Percentiles rank a stretch among this genome's conserved stretches.
Evolutionary conservation across 768 basidiomycete species (phyloP).

Genomic region (Tricholoma flavovirens): DNA sequence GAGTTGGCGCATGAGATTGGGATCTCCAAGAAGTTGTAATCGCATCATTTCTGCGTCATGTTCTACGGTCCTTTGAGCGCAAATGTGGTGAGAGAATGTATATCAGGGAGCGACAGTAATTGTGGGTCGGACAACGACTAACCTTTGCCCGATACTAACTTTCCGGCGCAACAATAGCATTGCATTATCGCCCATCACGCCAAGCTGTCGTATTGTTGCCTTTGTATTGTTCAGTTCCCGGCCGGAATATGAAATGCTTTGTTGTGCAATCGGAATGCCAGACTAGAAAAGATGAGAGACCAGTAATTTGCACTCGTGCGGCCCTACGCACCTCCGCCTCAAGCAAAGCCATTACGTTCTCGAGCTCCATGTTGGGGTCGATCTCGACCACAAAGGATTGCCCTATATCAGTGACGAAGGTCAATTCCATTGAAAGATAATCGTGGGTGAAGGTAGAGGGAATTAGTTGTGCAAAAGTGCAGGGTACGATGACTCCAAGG

Average conservation of each 20-base stretch:
- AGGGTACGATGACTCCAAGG: background rate
- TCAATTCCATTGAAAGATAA: conserved; percentile 52
- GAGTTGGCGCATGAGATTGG: conserved; percentile 68
- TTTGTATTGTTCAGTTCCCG: conserved; percentile 61
- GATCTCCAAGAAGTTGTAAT: conserved; percentile 81
- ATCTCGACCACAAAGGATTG: conserved; percentile 71
- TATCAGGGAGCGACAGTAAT: background rate
- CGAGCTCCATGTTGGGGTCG: conserved; percentile 85
- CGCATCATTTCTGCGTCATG: conserved; percentile 91
- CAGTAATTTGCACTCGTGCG: background rate
- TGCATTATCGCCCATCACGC: conserved; percentile 52
- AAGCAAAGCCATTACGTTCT: conserved; percentile 89
- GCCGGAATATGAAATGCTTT: conserved; percentile 64
- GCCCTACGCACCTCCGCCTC: conserved; percentile 78
- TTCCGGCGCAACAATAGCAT: conserved; percentile 67
- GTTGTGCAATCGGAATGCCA: conserved; percentile 64
- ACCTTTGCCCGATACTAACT: conserved; percentile 41
- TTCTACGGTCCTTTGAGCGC: conserved; percentile 49
- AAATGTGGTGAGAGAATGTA: background rate
- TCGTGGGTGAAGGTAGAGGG: background rate
- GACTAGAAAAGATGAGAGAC: conserved; percentile 43
- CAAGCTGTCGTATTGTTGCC: conserved; percentile 62
- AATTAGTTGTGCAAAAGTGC: no score
- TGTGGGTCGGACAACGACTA: conserved; percentile 4
- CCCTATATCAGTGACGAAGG: conserved; percentile 65